Percentiles rank a stretch among this genome's conserved stretches.
These are phyloP conservation scores for Cladophialophora chaetospira DNA, from an alignment of 2,329 filamentous ascomycete genomes.

Conservation along the genomic window DNA sequence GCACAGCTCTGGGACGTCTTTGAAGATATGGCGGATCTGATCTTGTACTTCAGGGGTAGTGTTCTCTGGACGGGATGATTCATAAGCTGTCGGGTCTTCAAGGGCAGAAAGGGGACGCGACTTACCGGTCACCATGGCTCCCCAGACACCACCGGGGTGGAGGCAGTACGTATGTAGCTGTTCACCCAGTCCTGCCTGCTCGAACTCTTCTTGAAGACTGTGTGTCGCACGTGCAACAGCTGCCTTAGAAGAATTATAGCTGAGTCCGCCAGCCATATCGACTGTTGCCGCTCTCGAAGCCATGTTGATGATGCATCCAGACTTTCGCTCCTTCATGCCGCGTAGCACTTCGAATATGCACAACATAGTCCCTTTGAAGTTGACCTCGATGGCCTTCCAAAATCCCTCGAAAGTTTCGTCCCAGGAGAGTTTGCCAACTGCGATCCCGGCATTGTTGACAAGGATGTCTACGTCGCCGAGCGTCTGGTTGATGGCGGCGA, in stretches of 20 bases:
- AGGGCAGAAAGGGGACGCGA: too few relatives aligned
- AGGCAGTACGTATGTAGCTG: conserved; percentile 14
- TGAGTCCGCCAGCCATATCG: conserved; percentile 14
- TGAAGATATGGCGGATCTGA: conserved; percentile 7
- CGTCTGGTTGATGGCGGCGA: conserved; percentile 4
- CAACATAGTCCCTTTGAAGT: conserved; percentile 22
- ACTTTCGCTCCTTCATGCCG: conserved; percentile 11
- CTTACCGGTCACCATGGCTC: conserved; percentile 13
- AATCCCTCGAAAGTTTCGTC: conserved; percentile 18
- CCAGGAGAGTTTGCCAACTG: conserved; percentile 27
- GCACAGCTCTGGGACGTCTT: conserved; percentile 17
- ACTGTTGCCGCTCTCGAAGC: conserved; percentile 22
- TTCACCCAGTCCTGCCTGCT: conserved; percentile 11
- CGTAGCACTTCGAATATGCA: conserved; percentile 14
- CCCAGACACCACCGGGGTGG: conserved; percentile 17
- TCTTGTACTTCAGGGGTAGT: conserved; percentile 2
- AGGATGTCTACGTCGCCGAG: conserved; percentile 29
- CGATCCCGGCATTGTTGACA: conserved; percentile 37
- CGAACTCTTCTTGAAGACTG: conserved; percentile 22
- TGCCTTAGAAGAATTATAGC: conserved; percentile 22
- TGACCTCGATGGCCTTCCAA: conserved; percentile 23
- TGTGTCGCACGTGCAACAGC: conserved; percentile 15
- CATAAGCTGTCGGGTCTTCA: too few relatives aligned
- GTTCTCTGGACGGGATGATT: not conserved
- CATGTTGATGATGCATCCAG: conserved; percentile 22